Conservation (phyloP, 441 rosid genomes). For the Populus tomentosa region DNA sequence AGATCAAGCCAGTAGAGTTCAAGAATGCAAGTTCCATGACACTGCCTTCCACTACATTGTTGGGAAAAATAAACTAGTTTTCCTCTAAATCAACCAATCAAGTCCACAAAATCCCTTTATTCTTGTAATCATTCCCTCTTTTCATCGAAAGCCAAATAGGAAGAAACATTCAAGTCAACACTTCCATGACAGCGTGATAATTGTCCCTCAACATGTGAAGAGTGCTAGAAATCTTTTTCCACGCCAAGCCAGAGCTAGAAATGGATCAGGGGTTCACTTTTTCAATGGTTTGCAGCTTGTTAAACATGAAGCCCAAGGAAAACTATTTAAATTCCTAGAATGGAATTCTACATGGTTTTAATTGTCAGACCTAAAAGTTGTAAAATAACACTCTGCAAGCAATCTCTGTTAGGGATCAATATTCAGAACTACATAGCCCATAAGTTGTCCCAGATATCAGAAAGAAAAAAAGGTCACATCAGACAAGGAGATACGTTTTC, state of each 20-base stretch:
- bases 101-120: background rate
- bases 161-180: background rate
- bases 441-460: background rate
- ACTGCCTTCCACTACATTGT: background rate
- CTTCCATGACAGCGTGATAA: background rate
- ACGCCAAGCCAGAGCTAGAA: background rate
- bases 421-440: background rate
- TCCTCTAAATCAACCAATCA: background rate
- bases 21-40: background rate
- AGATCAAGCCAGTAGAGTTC: background rate
- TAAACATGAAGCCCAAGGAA: background rate
- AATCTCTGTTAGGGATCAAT: background rate
- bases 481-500: background rate
- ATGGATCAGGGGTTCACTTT: background rate
- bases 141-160: background rate
- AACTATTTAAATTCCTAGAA: background rate
- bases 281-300: background rate
- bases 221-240: background rate
- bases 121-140: background rate
- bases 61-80: no score
- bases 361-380: background rate
- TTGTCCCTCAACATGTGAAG: background rate
- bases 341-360: background rate
- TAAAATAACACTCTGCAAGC: background rate
- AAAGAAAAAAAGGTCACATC: background rate